Percentiles rank a stretch among this genome's conserved stretches.
Evolutionary conservation across 2,329 filamentous ascomycete genomes (phyloP).

Genomic region (Incumbomyces delicatus): DNA sequence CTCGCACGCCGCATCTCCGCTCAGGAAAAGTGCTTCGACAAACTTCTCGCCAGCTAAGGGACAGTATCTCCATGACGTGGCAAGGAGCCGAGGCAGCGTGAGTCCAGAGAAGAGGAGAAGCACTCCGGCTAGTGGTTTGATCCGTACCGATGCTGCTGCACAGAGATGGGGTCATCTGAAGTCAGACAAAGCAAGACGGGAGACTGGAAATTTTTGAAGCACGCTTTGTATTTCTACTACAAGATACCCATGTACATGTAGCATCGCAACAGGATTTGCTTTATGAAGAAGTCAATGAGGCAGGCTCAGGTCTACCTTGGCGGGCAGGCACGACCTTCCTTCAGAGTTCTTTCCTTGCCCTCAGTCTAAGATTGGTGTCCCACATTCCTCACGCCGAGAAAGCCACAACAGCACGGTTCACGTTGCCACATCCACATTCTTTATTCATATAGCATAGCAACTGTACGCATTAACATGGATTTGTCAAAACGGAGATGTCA

Average conservation of each 20-base stretch:
- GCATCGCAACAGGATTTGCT: too few species aligned
- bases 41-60: conserved; percentile 32
- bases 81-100: conserved; percentile 28
- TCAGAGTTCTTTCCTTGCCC: not conserved
- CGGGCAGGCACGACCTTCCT: not conserved
- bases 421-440: conserved; percentile 11
- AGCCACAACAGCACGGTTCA: conserved; percentile 12
- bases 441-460: conserved; percentile 20
- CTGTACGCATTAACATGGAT: conserved; percentile 14
- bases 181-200: conserved; percentile 19
- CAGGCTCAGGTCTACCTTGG: not conserved
- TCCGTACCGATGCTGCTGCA: conserved; percentile 24
- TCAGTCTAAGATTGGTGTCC: not conserved
- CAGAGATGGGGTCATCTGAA: conserved; percentile 27
- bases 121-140: conserved; percentile 25
- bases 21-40: conserved; percentile 65
- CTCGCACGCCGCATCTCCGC: conserved; percentile 68
- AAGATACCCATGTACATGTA: conserved; percentile 8
- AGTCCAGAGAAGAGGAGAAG: conserved; percentile 33
- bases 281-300: not conserved
- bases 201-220: conserved; percentile 24
- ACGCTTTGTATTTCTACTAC: not conserved
- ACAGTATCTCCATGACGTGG: conserved; percentile 29
- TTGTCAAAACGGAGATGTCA: conserved; percentile 1
- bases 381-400: too few species aligned